A percentile compares a stretch with the other conserved stretches of the same genome.
These are phyloP conservation scores for Cladosporium cucumerinum DNA, from an alignment of 2,329 filamentous ascomycete species.

Conservation along the genomic window DNA sequence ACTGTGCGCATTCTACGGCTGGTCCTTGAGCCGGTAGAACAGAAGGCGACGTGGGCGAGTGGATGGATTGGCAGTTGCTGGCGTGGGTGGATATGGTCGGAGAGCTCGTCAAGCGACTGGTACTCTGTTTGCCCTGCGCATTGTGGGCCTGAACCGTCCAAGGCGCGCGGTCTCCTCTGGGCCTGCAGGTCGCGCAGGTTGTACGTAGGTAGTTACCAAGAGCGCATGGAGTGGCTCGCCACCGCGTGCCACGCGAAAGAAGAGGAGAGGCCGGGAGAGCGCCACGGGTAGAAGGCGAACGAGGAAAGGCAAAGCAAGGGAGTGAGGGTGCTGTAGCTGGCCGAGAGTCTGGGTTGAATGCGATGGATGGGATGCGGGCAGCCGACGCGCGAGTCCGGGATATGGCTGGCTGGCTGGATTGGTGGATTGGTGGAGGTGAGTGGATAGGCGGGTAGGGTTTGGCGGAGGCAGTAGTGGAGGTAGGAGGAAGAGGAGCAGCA, in stretches of 20 bases:
- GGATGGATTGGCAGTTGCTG: neutral
- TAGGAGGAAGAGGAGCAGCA: neutral
- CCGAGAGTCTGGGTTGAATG: neutral
- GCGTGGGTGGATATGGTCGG: neutral
- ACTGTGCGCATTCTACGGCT: constrained; percentile 23
- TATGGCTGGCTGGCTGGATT: neutral
- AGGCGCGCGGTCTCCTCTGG: constrained; percentile 15
- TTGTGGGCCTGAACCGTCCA: constrained; percentile 13
- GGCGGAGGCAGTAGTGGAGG: neutral
- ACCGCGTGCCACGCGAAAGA: neutral
- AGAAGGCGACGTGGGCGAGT: neutral
- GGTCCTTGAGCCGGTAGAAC: constrained; percentile 9
- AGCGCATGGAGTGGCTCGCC: constrained; percentile 5
- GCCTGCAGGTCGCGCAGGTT: constrained; percentile 1
- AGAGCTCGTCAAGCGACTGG: constrained; percentile 10
- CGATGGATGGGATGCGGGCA: constrained; percentile 1
- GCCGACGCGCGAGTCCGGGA: neutral
- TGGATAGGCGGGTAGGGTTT: neutral
- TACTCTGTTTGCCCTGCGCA: constrained; percentile 13
- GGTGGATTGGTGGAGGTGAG: neutral
- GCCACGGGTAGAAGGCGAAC: neutral
- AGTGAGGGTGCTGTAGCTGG: neutral
- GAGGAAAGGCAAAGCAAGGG: neutral
- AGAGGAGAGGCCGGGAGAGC: constrained; percentile 1
- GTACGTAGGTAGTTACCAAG: neutral